A percentile compares a stretch with the other conserved stretches of the same genome.
These are phyloP conservation scores for Fonsecaea pedrosoi DNA, from an alignment of 2,329 filamentous ascomycete species.

Conservation along the genomic window DNA sequence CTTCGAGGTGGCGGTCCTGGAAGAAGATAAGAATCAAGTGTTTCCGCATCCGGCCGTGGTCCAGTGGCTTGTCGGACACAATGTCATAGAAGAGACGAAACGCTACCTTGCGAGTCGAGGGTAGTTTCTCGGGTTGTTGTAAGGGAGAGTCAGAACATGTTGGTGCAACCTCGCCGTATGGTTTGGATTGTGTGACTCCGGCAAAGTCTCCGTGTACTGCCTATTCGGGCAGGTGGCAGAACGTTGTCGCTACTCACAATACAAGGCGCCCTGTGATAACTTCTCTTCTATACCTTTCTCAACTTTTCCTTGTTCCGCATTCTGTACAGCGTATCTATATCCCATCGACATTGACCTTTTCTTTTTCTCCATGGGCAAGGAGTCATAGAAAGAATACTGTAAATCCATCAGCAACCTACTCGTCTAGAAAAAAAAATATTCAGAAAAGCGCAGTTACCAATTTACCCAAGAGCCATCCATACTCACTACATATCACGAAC, in stretches of 20 bases:
- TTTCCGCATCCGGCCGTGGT: slow-evolving; percentile 21
- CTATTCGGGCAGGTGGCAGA: neutral
- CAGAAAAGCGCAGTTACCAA: neutral
- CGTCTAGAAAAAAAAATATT: neutral
- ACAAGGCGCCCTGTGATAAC: neutral
- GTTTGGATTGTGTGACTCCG: neutral
- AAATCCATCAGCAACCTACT: neutral
- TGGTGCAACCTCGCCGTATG: neutral
- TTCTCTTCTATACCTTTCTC: neutral
- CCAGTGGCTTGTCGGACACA: slow-evolving; percentile 25
- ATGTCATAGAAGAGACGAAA: slow-evolving; percentile 15
- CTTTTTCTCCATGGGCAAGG: neutral
- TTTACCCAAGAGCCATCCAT: neutral
- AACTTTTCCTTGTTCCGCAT: neutral
- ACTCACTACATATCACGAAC: neutral
- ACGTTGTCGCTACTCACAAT: too few species aligned
- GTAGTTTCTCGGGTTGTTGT: neutral
- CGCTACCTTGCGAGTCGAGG: slow-evolving; percentile 1
- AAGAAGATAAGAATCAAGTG: slow-evolving; percentile 14
- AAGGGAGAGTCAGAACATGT: neutral
- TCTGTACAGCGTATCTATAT: neutral
- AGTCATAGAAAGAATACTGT: neutral
- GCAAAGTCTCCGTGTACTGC: neutral
- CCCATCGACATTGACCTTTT: neutral
- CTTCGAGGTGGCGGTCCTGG: neutral